Conservation (phyloP, 805 yeast species). For the Nakazawaea holstii region DNA sequence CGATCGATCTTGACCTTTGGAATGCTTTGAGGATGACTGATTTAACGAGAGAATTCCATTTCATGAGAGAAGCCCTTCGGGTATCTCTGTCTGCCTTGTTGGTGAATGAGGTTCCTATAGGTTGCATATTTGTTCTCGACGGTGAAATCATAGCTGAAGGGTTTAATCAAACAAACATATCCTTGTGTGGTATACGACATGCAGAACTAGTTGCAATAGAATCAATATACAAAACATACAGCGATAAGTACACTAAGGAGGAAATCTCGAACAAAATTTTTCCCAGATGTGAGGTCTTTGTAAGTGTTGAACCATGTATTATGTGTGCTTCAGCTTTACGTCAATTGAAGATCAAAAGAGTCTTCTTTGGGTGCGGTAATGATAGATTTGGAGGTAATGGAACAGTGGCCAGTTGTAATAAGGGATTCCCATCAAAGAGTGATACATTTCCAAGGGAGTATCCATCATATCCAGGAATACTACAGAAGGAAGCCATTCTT, state of each 20-base stretch:
- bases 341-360: constrained; percentile 68
- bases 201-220: constrained; percentile 88
- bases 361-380: constrained; percentile 89
- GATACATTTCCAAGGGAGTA: constrained; percentile 31
- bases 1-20: background rate
- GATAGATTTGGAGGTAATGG: constrained; percentile 98
- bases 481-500: constrained; percentile 77
- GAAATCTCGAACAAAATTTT: constrained; percentile 32
- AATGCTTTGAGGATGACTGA: no score
- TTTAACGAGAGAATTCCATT: constrained; percentile 22
- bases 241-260: constrained; percentile 14
- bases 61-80: constrained; percentile 47
- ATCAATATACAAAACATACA: constrained; percentile 32
- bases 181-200: constrained; percentile 83
- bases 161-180: constrained; percentile 79
- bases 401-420: constrained; percentile 40
- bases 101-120: constrained; percentile 79
- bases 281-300: constrained; percentile 64
- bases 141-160: constrained; percentile 64
- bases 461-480: constrained; percentile 67
- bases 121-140: constrained; percentile 62
- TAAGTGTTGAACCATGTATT: constrained; percentile 96
- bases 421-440: constrained; percentile 39
- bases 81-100: constrained; percentile 62
- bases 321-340: constrained; percentile 95